Evolutionary conservation across 371 early-diverging fungal species (phyloP).

Genomic region (Mortierella sp.): DNA sequence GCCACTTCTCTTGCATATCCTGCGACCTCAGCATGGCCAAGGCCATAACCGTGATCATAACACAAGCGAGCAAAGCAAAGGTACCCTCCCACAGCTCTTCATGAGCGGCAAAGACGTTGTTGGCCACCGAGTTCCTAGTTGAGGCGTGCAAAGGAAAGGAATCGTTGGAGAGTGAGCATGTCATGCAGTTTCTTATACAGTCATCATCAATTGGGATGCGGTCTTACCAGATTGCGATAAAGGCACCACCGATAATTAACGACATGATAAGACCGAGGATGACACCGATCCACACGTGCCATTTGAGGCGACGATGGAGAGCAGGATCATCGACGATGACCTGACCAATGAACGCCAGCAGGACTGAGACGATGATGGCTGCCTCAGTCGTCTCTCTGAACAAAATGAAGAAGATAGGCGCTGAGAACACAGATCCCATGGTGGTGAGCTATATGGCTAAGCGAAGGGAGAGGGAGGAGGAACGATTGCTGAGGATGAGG

Average conservation of each 20-base stretch:
- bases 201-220: too few species aligned
- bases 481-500: background rate
- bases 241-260: conserved; percentile 74
- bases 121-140: conserved; percentile 48
- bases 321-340: conserved; percentile 45
- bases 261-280: conserved; percentile 67
- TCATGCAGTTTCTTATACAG: too few species aligned
- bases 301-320: conserved; percentile 47
- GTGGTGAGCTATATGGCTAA: conserved; percentile 4
- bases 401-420: conserved; percentile 86
- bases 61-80: conserved; percentile 74
- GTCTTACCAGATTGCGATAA: conserved; percentile 80
- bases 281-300: conserved; percentile 73
- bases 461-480: background rate
- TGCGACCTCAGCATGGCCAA: conserved; percentile 77
- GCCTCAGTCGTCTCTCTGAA: conserved; percentile 89
- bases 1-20: conserved; percentile 78
- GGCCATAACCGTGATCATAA: conserved; percentile 79
- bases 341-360: conserved; percentile 77
- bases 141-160: too few species aligned
- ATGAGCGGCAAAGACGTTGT: conserved; percentile 43
- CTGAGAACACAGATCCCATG: conserved; percentile 65
- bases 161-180: too few species aligned
- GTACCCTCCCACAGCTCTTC: conserved; percentile 86
- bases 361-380: conserved; percentile 83